Evolutionary conservation across 2,329 filamentous ascomycete genomes (phyloP), one percentile per base, ranked within the genome.

Genomic region (Mycogone perniciosa): DNA sequence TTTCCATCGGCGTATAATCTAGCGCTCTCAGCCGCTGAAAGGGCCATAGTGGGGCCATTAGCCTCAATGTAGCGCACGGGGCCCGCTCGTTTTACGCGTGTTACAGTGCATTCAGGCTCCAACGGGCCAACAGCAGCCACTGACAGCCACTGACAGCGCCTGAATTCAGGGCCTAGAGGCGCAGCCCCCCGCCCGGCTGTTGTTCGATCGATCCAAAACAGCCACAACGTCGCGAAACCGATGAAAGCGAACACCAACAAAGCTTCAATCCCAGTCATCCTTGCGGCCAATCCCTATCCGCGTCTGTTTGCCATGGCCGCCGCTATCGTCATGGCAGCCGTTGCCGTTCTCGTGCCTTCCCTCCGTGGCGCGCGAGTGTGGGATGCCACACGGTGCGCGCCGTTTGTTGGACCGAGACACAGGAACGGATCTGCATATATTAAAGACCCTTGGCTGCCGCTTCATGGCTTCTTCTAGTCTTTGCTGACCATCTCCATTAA

Each of bases 291-390:
- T 45, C 20, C 31, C 10, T 33, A n/a, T 26, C 29, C 30, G 27
- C 27, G 9, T 37, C 31, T 37, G 31, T 7, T n/a, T 44, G 27
- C 29, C 41, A 20, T 34, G 29, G 33, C 33, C 44, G 35, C 44
- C 11, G 44, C 31, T 31, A 9, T 29, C 35, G 27, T 43, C 49
- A 46, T 38, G 44, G 49, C 38, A 38, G 49, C 43, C 11, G 43
- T 35, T 51, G 33, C 27, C 6, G 9, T 37, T 46, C n/a, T 51
- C 38, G 41, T n/a, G 4, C 35, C n/a, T 38, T 38, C 35, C 20
- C 20, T 20, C 20, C 20, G 20, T 20, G 20, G 20, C 20, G 20
- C 20, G 20, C 20, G 20, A 2, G 20, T 20, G 20, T 20, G 20
- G 20, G 20, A 20, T 20, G 20, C 20, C 20, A 20, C 20, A 20